phyloP scores from a whole-genome alignment of 1,139 yeast genomes.

The Saccharomyces hybrid region DNA sequence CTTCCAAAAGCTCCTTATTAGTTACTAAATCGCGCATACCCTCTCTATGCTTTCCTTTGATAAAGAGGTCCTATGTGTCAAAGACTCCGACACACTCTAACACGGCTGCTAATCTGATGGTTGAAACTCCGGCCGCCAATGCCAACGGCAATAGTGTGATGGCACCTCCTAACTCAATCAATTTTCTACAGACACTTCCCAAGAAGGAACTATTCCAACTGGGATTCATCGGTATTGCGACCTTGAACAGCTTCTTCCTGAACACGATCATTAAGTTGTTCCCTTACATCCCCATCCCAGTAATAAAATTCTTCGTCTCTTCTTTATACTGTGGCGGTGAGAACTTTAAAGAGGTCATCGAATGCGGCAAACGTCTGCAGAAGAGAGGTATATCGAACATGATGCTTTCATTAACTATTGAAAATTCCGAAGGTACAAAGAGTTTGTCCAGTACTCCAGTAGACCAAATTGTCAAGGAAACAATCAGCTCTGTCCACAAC shows the following conservation, averaged over 20 bases:
- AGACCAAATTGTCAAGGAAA: conserved; percentile 55
- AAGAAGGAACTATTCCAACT: conserved; percentile 45
- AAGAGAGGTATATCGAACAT: conserved; percentile 79
- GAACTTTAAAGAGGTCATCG: conserved; percentile 56
- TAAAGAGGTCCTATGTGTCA: neutral
- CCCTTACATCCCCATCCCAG: conserved; percentile 65
- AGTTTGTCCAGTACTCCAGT: conserved; percentile 47
- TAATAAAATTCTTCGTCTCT: conserved; percentile 68
- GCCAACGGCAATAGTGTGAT: neutral
- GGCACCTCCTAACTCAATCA: conserved; percentile 21
- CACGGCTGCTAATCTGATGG: neutral
- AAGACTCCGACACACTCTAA: neutral
- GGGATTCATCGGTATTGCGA: conserved; percentile 60
- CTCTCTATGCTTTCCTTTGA: neutral
- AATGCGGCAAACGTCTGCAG: conserved; percentile 60
- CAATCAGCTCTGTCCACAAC: conserved; percentile 58
- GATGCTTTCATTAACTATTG: conserved; percentile 92
- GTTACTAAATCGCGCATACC: neutral
- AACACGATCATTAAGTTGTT: conserved; percentile 56
- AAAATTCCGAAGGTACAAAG: conserved; percentile 74
- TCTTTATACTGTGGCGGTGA: conserved; percentile 92
- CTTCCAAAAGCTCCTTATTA: neutral
- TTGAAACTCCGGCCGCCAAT: conserved; percentile 1
- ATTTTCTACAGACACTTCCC: conserved; percentile 33
- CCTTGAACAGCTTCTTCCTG: conserved; percentile 55